Evolutionary conservation across 2,329 filamentous ascomycete species (phyloP).

Genomic region (Alternaria brassicae): DNA sequence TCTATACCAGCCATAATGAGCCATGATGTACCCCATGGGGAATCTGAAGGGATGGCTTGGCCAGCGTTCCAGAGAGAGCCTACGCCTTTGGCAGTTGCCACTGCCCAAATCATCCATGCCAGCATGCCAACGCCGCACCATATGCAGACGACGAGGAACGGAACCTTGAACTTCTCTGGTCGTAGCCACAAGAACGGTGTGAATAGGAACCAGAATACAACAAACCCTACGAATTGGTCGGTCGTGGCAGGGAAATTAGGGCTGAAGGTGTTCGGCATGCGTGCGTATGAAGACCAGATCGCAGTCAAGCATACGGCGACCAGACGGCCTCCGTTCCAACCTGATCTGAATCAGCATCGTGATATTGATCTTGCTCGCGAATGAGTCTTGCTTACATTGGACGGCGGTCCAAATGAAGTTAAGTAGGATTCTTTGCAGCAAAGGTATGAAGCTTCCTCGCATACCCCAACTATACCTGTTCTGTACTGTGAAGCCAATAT

Average conservation of each 20-base stretch:
- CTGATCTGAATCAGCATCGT: conserved; percentile 12
- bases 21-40: conserved; percentile 53
- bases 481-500: conserved; percentile 60
- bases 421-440: conserved; percentile 57
- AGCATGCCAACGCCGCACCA: conserved; percentile 58
- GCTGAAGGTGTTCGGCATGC: conserved; percentile 45
- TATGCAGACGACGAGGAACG: conserved; percentile 54
- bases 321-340: conserved; percentile 47
- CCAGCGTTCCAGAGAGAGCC: conserved; percentile 54
- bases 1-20: conserved; percentile 57
- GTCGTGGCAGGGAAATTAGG: conserved; percentile 46
- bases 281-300: conserved; percentile 47
- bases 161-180: conserved; percentile 59
- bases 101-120: conserved; percentile 57
- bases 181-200: conserved; percentile 59
- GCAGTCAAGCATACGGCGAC: conserved; percentile 46
- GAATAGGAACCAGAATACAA: conserved; percentile 46
- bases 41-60: conserved; percentile 46
- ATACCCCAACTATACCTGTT: conserved; percentile 61
- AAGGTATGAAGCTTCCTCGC: conserved; percentile 58
- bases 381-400: conserved; percentile 50
- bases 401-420: conserved; percentile 61
- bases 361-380: not conserved
- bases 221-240: conserved; percentile 47
- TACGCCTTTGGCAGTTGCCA: conserved; percentile 54